A percentile compares a stretch with the other conserved stretches of the same genome.
These are phyloP conservation scores for Arthrobotrys sphaeroides DNA, from an alignment of 2,329 filamentous ascomycete species.

Conservation along the genomic window DNA sequence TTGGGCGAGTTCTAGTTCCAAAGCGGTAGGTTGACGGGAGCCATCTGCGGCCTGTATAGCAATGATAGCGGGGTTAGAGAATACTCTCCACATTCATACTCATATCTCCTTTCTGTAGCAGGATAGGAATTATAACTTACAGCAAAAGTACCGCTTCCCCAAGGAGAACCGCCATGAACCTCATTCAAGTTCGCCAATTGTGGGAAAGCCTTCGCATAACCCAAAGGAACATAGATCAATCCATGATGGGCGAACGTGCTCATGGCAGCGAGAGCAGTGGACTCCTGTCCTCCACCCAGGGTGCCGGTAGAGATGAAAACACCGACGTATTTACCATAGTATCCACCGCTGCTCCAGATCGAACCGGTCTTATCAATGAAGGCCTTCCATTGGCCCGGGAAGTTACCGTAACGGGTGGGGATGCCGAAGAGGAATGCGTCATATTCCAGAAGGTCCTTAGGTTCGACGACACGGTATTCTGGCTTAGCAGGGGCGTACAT, in stretches of 20 bases:
- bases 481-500: slow-evolving; percentile 88
- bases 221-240: slow-evolving; percentile 94
- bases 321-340: slow-evolving; percentile 88
- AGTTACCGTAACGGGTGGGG: slow-evolving; percentile 95
- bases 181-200: slow-evolving; percentile 76
- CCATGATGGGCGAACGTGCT: slow-evolving; percentile 92
- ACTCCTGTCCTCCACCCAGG: slow-evolving; percentile 90
- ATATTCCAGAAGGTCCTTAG: slow-evolving; percentile 70
- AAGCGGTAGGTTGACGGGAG: slow-evolving; percentile 77
- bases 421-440: slow-evolving; percentile 93
- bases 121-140: slow-evolving; percentile 63
- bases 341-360: slow-evolving; percentile 81
- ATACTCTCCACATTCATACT: too few species aligned
- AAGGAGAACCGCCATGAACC: slow-evolving; percentile 85
- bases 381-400: slow-evolving; percentile 92
- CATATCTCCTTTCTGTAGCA: too few species aligned
- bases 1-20: slow-evolving; percentile 81
- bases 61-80: not conserved
- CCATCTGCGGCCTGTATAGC: slow-evolving; percentile 71
- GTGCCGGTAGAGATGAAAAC: slow-evolving; percentile 89
- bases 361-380: slow-evolving; percentile 91
- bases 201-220: slow-evolving; percentile 82
- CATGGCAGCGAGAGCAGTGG: slow-evolving; percentile 80
- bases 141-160: slow-evolving; percentile 93
- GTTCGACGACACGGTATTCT: slow-evolving; percentile 72